Conservation (phyloP, 805 yeast genomes). For the Nadsonia fulvescens region DNA sequence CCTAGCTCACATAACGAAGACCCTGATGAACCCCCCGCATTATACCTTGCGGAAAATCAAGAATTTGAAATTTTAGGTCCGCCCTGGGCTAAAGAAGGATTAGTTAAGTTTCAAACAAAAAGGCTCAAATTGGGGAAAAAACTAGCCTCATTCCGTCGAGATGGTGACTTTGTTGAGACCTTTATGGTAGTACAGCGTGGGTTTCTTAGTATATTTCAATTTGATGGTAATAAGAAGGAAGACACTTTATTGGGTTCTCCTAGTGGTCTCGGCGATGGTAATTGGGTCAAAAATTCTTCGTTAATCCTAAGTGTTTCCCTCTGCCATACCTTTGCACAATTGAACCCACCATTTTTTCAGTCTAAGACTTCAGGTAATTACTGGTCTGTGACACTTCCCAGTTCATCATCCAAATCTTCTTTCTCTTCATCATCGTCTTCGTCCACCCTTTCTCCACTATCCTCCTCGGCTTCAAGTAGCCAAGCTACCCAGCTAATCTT, state of each 20-base stretch:
- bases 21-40: conserved; percentile 1
- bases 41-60: conserved; percentile 1
- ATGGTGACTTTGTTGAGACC: conserved; percentile 26
- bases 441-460: not conserved
- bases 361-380: too few relatives aligned
- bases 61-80: conserved; percentile 49
- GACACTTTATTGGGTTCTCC: not conserved
- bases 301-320: conserved; percentile 33
- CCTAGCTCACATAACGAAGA: conserved; percentile 1
- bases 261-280: conserved; percentile 35
- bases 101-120: conserved; percentile 21
- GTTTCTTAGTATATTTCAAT: conserved; percentile 23
- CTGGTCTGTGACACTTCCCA: conserved; percentile 1
- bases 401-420: not conserved
- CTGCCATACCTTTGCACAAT: conserved; percentile 25
- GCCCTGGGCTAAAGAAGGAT: conserved; percentile 64
- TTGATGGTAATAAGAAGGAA: conserved; percentile 7
- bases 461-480: not conserved
- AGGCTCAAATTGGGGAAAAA: too few relatives aligned
- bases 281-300: conserved; percentile 47
- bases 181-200: conserved; percentile 54
- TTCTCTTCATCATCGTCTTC: conserved; percentile 1
- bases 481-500: too few relatives aligned
- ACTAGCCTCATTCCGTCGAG: too few relatives aligned
- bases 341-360: conserved; percentile 17